Evolutionary conservation across 352 stramenopile species (phyloP).

Genomic region (Pelagophyceae sp.): DNA sequence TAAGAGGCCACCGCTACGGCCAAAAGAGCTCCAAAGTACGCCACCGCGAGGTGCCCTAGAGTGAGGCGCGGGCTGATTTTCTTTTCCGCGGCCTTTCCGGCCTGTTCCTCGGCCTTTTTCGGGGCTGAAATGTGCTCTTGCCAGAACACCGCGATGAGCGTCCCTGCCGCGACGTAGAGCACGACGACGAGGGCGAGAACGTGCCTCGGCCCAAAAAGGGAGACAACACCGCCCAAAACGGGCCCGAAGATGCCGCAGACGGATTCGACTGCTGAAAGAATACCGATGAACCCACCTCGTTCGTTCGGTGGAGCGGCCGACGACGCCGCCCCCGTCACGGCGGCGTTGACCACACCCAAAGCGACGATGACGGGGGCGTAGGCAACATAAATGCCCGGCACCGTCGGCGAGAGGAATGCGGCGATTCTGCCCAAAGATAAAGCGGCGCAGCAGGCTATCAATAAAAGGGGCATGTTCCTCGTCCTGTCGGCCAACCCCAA

Average conservation of each 20-base stretch:
- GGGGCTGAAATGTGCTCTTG: no score
- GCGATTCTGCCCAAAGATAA: neutral
- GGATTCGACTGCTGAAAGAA: neutral
- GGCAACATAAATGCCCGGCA: neutral
- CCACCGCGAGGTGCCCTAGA: no score
- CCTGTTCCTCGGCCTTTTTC: no score
- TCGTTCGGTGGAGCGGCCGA: neutral
- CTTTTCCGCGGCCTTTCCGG: no score
- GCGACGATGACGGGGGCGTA: slow-evolving; percentile 9
- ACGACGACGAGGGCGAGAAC: neutral
- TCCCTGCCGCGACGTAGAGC: neutral
- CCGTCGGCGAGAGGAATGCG: neutral
- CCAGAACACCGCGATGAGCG: neutral
- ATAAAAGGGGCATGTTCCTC: neutral
- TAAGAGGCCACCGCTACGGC: no score
- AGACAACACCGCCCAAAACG: neutral
- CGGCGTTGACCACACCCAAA: neutral
- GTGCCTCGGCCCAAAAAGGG: neutral
- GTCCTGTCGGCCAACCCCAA: neutral
- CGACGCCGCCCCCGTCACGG: neutral
- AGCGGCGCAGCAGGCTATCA: slow-evolving; percentile 5
- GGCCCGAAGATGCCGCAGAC: neutral
- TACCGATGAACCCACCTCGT: neutral
- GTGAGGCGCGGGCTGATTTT: no score
- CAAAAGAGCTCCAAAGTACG: no score